Evolutionary conservation across 176 grass and related monocot genomes (phyloP), one percentile per base, ranked within the genome.

Genomic region (Zoysia japonica): DNA sequence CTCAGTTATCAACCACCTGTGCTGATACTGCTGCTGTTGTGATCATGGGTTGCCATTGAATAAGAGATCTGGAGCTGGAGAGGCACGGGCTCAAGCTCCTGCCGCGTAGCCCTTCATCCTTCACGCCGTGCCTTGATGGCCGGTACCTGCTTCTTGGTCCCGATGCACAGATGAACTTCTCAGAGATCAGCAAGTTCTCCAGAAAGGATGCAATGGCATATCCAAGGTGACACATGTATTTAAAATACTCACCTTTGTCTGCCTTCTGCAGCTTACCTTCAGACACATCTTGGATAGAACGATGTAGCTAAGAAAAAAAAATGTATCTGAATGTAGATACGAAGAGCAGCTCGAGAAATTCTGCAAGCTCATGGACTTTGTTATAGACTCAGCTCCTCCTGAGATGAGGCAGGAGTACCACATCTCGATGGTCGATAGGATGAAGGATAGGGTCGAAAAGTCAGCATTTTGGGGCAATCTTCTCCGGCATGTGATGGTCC

Each of bases 181-280:
- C 90, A 14, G 92, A 98, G 87, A 94, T 98, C 71, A 79, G 92
- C 67, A 94, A 94, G 86, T 98, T 98, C 86, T 98, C 96, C 68
- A 85, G 84, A 56, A 93, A 89, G 52, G 94, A 97, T 64, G 94
- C 94, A 42, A 6, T 64, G 35, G 85, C 89, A 65, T 97, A 94
- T 60, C 95, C 88, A 40, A 98, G 89, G 95, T 97, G 49, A 5
- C 9, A 52, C 1, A 19, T 5, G 20, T 4, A 46, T 35, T 51
- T 28, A 28, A 28, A 64, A n/a, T n/a, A 60, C 4, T 16, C 62
- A 41, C 11, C 64, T 2, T 61, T 16, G 37, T 74, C 43, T 57
- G 28, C 38, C 9, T 3, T 53, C 20, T 52, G 16, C 69, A 43
- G 8, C 76, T 61, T 43, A 42, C 5, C 16, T 69, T 20, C 15